Evolutionary conservation across 2,329 filamentous ascomycete genomes (phyloP), one percentile per base, ranked within the genome.

Genomic region (Penicillium digitatum): DNA sequence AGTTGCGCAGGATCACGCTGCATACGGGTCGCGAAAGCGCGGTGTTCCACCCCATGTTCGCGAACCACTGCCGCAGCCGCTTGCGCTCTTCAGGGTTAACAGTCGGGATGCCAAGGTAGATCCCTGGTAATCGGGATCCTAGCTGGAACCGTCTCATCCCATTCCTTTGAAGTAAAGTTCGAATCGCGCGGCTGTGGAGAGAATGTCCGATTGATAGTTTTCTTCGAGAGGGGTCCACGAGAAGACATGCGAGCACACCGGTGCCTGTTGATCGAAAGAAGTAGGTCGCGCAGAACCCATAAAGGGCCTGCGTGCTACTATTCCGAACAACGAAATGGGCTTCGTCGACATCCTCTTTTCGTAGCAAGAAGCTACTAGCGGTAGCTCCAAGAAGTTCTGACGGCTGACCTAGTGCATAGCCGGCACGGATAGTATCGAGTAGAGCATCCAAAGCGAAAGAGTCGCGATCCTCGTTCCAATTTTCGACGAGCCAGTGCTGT

Each of bases 401-500:
- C 22, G 83, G 83, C 42, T 90, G 80, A 32, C 83, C 84, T 0
- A 86, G 85, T 1, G 83, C 47, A 51, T 60, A 64, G 70, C 70
- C 82, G 56, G 89, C 86, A 43, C 87, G 84, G 3, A 93, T 79
- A 3, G 84, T 80, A 52, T 83, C 82, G 45, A 96, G 80, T 9
- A 97, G 79, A n/a, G 83, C 85, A 56, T 93, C 85, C 6, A 97
- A 78, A 0, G 86, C 88, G 45, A 82, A 77, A 2, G 81, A 79
- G 68, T 97, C 93, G 53, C 92, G 82, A 37, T 89, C 85, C 55
- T 87, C 85, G 65, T 92, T 88, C 76, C 91, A 97, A 43, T 83
- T 85, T 68, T 96, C 93, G 0, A 96, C 92, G 1, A 97, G 83
- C 93, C 93, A 97, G 65, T 95, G 90, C 67, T 96, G 91, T 57